Base-by-base conservation (phyloP, 805 yeast species). In the Schizosaccharomyces osmophilus region DNA sequence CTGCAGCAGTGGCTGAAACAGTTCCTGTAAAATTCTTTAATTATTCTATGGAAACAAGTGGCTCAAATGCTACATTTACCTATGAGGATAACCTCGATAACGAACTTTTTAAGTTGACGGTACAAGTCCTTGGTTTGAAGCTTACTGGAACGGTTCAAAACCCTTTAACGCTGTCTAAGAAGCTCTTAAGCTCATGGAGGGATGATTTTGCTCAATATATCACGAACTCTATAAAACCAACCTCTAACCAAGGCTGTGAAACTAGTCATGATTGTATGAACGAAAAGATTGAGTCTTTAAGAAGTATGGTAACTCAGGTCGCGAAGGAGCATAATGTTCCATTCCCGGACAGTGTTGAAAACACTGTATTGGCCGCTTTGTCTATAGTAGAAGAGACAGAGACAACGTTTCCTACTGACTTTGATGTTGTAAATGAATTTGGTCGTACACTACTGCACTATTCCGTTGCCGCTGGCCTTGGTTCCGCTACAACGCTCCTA, bases 141-240 rank as follows among this genome's bases (percentile, higher is more conserved):
- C 88, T 90, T 96, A 89, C 87, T 69, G 98, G 97, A 63, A 83
- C 84, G 68, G 74, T 93, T 63, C 97, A 93, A 69, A 97, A 90
- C 71, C 97, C 97, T 1, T 81, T 86, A 66, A 88, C 87, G 68
- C 86, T 93, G 67, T 97, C 97, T 0, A 84, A 84, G 70, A 77
- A 95, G 65, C 87, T 93, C 65, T 88, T 90, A 61, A 94, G 93
- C 13, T 51, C 57, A 11, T 51, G 57, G 57, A 78, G 80, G 61
- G 82, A 65, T 41, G 67, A 64, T 5, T 51, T 59, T 19, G 61
- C 54, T n/a, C 36, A 48, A 42, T 60, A 61, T 2, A 59, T 22
- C 9, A 57, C 36, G 17, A 62, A 39, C 15, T 39, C 42, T 39
- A 31, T 26, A 1, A 26, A 31, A 26, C 32, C 19, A 26, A 19